These are phyloP conservation scores for Erythrophleum fordii DNA, from an alignment of 306 rosid genomes.

Conservation along the genomic window DNA sequence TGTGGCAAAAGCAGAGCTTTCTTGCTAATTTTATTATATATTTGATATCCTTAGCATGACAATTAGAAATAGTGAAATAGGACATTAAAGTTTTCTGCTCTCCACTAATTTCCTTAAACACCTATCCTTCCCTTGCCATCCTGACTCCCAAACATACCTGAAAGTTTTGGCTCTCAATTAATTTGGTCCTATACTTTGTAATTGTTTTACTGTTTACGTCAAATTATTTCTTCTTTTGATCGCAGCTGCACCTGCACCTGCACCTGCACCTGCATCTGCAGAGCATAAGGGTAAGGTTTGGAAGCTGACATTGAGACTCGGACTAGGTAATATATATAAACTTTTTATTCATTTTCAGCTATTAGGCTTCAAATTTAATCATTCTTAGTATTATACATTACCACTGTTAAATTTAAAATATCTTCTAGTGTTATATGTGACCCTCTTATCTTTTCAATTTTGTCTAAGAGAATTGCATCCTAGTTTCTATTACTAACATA, in stretches of 20 bases:
- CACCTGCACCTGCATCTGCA: conserved; percentile 27
- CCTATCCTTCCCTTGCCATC: neutral
- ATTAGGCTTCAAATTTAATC: neutral
- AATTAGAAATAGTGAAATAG: neutral
- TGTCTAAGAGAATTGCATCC: neutral
- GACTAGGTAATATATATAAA: conserved; percentile 48
- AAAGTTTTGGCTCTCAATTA: neutral
- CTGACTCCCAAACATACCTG: neutral
- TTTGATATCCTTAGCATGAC: neutral
- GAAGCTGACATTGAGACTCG: conserved; percentile 55
- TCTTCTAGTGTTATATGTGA: neutral
- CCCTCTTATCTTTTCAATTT: neutral
- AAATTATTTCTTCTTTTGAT: conserved; percentile 3
- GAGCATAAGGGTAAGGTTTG: neutral
- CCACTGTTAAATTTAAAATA: neutral
- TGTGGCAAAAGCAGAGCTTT: neutral
- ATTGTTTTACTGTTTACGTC: neutral
- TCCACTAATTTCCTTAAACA: too few species aligned
- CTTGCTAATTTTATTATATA: neutral
- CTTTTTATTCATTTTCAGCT: neutral
- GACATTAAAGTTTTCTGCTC: neutral
- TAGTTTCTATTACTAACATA: neutral
- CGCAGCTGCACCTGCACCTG: neutral
- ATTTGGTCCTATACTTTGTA: neutral
- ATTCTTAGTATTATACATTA: neutral